Percentiles rank a stretch among this genome's conserved stretches.
phyloP scores from a whole-genome alignment of 2,329 filamentous ascomycete species.

The Albifimbria verrucaria region DNA sequence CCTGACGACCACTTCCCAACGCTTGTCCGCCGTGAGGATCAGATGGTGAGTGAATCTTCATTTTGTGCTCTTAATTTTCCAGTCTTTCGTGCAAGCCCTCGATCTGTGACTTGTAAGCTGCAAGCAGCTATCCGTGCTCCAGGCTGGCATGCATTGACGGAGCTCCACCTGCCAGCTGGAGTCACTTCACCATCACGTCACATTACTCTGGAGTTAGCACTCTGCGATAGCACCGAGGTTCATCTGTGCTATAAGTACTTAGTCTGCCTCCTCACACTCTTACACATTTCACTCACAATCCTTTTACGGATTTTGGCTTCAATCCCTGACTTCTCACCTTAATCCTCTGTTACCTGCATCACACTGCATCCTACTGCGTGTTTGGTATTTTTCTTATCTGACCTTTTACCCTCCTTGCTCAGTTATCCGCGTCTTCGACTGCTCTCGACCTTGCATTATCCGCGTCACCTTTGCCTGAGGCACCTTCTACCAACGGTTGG shows the following conservation, averaged over 20 bases:
- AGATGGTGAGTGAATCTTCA: slow-evolving; percentile 44
- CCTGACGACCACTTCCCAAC: slow-evolving; percentile 85
- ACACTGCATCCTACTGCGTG: slow-evolving; percentile 8
- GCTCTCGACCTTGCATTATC: slow-evolving; percentile 76
- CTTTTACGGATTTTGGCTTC: too few relatives aligned
- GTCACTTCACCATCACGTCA: background rate
- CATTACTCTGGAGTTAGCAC: background rate
- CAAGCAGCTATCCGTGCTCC: background rate
- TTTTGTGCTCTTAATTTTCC: slow-evolving; percentile 5
- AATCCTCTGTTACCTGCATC: slow-evolving; percentile 10
- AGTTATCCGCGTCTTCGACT: slow-evolving; percentile 78
- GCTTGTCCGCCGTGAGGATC: slow-evolving; percentile 63
- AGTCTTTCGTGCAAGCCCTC: background rate
- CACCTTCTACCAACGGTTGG: slow-evolving; percentile 49
- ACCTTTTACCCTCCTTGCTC: slow-evolving; percentile 29
- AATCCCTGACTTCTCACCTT: slow-evolving; percentile 8
- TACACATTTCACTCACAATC: background rate
- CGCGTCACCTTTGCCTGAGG: slow-evolving; percentile 62
- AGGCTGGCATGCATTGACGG: background rate
- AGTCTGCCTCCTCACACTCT: background rate
- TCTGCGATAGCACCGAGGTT: background rate
- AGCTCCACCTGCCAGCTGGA: slow-evolving; percentile 1
- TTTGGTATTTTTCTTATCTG: slow-evolving; percentile 25
- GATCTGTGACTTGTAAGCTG: background rate
- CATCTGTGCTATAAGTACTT: background rate